Conservation (phyloP, 306 rosid genomes). For the Lithocarpus polystachyus region DNA sequence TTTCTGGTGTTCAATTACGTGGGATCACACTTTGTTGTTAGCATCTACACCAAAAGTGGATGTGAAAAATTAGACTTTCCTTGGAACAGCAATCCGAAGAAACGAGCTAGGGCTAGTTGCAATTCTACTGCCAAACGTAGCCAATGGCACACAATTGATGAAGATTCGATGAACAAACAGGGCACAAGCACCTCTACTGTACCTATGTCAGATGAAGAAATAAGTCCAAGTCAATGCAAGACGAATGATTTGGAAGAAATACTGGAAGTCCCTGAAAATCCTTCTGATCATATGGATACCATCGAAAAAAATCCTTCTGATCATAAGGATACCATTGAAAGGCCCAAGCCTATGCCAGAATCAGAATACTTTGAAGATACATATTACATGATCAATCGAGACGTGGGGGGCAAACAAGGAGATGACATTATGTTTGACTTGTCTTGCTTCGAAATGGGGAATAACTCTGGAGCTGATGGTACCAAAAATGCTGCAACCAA, state of each 20-base stretch:
- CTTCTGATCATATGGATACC: constrained; percentile 1
- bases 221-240: background rate
- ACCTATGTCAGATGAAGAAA: constrained; percentile 13
- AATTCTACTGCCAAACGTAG: constrained; percentile 12
- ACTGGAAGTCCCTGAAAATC: constrained; percentile 3
- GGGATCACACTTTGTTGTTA: constrained; percentile 42
- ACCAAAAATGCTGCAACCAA: background rate
- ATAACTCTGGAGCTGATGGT: constrained; percentile 8
- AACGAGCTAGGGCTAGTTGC: constrained; percentile 17
- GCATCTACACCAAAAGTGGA: constrained; percentile 39
- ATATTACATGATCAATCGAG: constrained; percentile 23
- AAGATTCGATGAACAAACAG: background rate
- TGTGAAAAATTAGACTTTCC: constrained; percentile 52
- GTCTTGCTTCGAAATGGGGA: constrained; percentile 28
- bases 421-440: constrained; percentile 30
- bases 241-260: background rate
- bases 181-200: constrained; percentile 17
- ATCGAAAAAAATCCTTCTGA: background rate
- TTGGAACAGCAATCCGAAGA: constrained; percentile 13
- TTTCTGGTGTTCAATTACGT: constrained; percentile 43
- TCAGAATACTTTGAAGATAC: constrained; percentile 38
- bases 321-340: too few species aligned
- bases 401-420: constrained; percentile 14
- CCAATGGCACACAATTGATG: background rate
- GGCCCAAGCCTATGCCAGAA: background rate